Evolutionary conservation across 2,329 filamentous ascomycete species (phyloP), one percentile per base, ranked within the genome.

Genomic region (Stagonosporopsis rhizophila): DNA sequence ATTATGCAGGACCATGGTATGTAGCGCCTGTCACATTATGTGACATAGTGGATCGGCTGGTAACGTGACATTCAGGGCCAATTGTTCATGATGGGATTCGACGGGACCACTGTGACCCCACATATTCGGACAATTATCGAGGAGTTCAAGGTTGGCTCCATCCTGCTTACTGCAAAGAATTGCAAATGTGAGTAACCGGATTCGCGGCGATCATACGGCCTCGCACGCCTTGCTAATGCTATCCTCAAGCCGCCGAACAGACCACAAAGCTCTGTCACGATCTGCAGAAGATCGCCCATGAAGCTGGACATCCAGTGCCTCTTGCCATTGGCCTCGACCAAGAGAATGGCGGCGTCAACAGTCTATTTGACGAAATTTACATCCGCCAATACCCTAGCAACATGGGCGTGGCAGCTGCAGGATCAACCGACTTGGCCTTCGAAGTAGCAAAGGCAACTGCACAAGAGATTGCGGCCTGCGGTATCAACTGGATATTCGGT

Each of bases 261-360:
- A 93, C 94, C 28, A 93, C 94, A 39, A 86, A 85, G 70, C 83
- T 98, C 38, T 91, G 96, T 27, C 89, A 95, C 71, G 92, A 98
- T 71, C 82, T 99, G 40, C 95, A 99, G 77, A 92, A 88, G 45
- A 94, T 96, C 71, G 95, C 95, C 34, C 90, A 91, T 71, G 85
- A 96, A 77, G 89, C 94, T 57, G 94, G 94, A 19, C 94, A 98
- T 75, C 89, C 90, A 3, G 89, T 94, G 2, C 95, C 95, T 2
- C 80, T 99, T 17, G 82, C 96, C 51, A 97, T 99, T 67, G 93
- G 90, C 35, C 81, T 98, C 34, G 95, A 98, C 72, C 95, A 99
- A 74, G 95, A 99, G 76, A 98, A 99, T 86, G 95, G 95, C 62
- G 93, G 94, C 3, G 94, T 97, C 75, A 98, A 97, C 79, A 96